These are phyloP conservation scores for Gossypium longicalyx DNA, from an alignment of 345 rosid genomes.

Conservation along the genomic window DNA sequence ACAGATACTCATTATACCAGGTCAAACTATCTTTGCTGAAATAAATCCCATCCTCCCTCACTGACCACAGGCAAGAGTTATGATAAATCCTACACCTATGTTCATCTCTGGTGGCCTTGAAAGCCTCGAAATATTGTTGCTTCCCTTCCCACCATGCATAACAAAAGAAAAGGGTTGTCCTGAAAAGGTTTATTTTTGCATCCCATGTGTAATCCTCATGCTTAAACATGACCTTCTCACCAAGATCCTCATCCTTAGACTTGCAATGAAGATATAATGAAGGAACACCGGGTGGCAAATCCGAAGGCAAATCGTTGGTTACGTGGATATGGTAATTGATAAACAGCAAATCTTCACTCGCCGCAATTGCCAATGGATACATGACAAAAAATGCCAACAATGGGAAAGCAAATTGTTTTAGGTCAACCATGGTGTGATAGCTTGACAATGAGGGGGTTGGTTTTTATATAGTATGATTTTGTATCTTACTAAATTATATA, in stretches of 20 bases:
- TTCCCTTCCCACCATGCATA: not conserved
- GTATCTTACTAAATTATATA: too few relatives aligned
- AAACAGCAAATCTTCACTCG: not conserved
- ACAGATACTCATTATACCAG: not conserved
- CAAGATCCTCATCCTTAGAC: not conserved
- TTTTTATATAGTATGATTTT: not conserved
- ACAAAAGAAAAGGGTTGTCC: conserved; percentile 14
- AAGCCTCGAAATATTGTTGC: not conserved
- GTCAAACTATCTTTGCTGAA: not conserved
- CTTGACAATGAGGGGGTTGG: not conserved
- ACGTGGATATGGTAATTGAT: not conserved
- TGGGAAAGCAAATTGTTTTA: not conserved
- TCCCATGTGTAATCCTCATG: not conserved
- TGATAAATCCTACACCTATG: not conserved
- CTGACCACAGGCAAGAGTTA: conserved; percentile 2
- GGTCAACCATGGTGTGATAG: not conserved
- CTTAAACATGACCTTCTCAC: not conserved
- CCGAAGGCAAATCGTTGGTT: not conserved
- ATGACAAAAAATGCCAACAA: not conserved
- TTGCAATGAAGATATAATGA: not conserved
- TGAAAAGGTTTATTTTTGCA: not conserved
- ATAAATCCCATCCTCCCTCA: not conserved
- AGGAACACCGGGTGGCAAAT: not conserved
- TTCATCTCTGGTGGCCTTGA: not conserved
- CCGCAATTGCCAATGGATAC: not conserved